Conservation (phyloP, 139 green algal genomes). For the Pleodorina starrii region DNA sequence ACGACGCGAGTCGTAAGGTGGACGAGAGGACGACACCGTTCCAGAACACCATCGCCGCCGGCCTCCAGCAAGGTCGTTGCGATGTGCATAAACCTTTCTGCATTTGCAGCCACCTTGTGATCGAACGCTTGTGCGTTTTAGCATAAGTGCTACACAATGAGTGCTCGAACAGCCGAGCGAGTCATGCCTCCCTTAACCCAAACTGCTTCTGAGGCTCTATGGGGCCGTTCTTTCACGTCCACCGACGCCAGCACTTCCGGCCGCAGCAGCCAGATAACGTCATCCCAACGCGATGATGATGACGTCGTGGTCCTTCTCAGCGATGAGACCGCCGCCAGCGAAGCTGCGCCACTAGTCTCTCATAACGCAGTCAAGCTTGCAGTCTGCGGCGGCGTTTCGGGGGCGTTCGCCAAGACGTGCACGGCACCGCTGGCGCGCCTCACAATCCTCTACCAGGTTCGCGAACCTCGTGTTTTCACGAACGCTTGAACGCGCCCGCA, state of each 20-base stretch:
- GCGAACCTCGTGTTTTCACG: too few relatives aligned
- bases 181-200: conserved; percentile 13
- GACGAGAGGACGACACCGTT: background rate
- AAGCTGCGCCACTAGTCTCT: conserved; percentile 24
- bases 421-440: conserved; percentile 94
- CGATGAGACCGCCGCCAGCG: conserved; percentile 12
- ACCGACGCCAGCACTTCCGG: background rate
- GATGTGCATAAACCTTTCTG: background rate
- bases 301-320: background rate
- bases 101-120: background rate
- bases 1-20: background rate
- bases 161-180: background rate
- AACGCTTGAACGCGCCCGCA: too few relatives aligned
- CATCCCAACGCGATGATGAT: background rate
- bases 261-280: background rate
- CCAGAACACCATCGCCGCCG: background rate
- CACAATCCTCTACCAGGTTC: conserved; percentile 97
- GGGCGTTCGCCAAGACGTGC: conserved; percentile 89
- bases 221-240: background rate
- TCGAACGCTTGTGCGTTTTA: background rate
- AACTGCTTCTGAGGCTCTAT: conserved; percentile 6
- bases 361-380: conserved; percentile 35
- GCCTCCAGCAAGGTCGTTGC: background rate
- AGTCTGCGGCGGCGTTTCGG: conserved; percentile 86
- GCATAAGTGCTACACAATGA: background rate